Evolutionary conservation across 192 early-diverging fungal species (phyloP), one percentile per base, ranked within the genome.

Genomic region (Endogone sp.): DNA sequence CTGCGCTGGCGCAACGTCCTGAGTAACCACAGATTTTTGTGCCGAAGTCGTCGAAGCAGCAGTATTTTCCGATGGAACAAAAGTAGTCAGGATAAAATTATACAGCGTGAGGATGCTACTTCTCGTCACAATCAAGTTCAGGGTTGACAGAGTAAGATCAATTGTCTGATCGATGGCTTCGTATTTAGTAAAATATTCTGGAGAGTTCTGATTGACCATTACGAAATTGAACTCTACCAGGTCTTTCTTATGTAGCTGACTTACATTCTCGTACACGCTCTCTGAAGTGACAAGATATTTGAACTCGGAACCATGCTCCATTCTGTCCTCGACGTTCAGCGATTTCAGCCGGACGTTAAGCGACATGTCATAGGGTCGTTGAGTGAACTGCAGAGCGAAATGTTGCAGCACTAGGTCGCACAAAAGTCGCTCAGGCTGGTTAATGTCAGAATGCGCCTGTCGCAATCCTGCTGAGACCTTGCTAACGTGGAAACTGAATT

Each of bases 91-190:
- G 4, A 96, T 79, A 69, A 93, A 96, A 65, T 95, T 90, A 75
- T 96, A 94, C 10, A 94, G 77, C 8, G 85, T 88, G 69, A 97
- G 75, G 13, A 99, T 90, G 62, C 90, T 91, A 71, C 90, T 92
- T 29, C 90, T 88, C 10, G 93, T 91, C 2, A 98, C 81, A 63
- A 95, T 90, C 67, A 98, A 80, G 27, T 91, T 90, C 22, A 96
- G 69, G 31, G 80, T 92, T 44, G 86, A 95, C 65, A 87, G 84
- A 21, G 87, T 89, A 2, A 98, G 84, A 31, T 95, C 91, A 4
- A 93, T 85, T 0, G 85, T 89, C 64, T 95, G 93, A 59, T 92
- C 89, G 62, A 93, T 86, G 13, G 90, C 91, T 64, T 92, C 85
- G 77, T 91, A 90, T 65, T 82, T 89, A 32, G 82, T 78, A 13